phyloP scores from a whole-genome alignment of 73 alveolate genomes.

The Symbiodinium natans region DNA sequence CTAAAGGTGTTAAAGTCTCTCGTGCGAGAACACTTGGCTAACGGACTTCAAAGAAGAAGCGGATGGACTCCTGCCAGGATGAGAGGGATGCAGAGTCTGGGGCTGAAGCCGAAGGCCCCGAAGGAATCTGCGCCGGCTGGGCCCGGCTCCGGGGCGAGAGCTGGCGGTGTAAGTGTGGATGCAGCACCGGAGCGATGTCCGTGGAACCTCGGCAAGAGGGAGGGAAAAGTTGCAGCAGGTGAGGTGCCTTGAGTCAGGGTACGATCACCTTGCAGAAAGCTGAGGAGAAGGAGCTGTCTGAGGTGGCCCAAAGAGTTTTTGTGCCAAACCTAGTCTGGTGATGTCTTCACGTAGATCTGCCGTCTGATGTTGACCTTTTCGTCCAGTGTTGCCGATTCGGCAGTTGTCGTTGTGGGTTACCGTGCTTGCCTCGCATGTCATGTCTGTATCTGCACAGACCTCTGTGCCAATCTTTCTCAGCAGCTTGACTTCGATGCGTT shows the following conservation, averaged over 20 bases:
- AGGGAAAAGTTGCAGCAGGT: too few species aligned
- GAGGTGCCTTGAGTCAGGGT: too few species aligned
- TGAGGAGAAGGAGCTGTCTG: constrained; percentile 46
- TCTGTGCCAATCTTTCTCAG: too few species aligned
- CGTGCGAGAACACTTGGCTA: too few species aligned
- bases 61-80: too few species aligned
- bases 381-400: background rate
- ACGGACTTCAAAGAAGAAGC: too few species aligned
- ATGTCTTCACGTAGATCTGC: background rate
- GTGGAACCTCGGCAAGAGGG: background rate
- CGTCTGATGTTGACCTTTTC: background rate
- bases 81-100: background rate
- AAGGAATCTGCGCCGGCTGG: background rate
- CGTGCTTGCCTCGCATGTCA: background rate
- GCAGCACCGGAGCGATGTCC: background rate
- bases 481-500: too few species aligned
- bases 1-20: too few species aligned
- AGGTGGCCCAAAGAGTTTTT: constrained; percentile 66
- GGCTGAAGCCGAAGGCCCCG: constrained; percentile 1
- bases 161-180: background rate
- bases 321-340: background rate
- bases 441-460: background rate
- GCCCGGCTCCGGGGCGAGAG: background rate
- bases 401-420: too few species aligned
- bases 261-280: too few species aligned